Base-by-base conservation (phyloP, 495 filamentous ascomycete species). In the Trichoderma orchidacearum region DNA sequence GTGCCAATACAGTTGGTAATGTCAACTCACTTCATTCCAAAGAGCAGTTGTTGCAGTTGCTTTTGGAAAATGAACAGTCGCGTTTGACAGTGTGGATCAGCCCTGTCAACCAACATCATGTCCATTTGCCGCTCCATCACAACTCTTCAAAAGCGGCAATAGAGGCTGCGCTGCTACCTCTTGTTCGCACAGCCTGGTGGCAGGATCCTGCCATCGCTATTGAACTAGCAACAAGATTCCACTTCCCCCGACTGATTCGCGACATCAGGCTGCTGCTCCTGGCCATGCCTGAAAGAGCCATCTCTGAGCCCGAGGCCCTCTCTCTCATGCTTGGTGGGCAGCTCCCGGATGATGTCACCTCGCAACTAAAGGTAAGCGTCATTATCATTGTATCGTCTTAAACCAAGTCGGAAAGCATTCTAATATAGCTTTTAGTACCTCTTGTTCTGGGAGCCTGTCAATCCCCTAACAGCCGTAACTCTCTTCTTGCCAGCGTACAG, bases 401-500 rank as follows among this genome's bases (percentile, higher is more conserved):
- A n/a, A n/a, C n/a, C n/a, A n/a, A n/a, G n/a, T n/a, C n/a, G n/a
- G n/a, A n/a, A n/a, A n/a, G n/a, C n/a, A n/a, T n/a, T n/a, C n/a
- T n/a, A n/a, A n/a, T n/a, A n/a, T n/a, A n/a, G n/a, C 53, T 31
- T 50, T 52, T 62, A 92, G 84, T 97, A 93, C 68, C 70, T 99
- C 17, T 75, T 97, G 6, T 99, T 86, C 68, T 99, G 94, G 94
- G 85, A 87, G 21, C 83, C 94, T 15, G 88, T 95, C 18, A 94
- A 95, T 63, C 93, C 94, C 2, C 85, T 93, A 53, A 90, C 90
- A 15, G 91, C 94, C 4, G 81, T 94, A 6, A 95, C 90, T 0
- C 91, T 90, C 69, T 97, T 97, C 72, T 66, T 96, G 58, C 94
- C 94, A 0, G 81, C 88, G 5, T 97, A 95, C 70, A 82, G 85